Evolutionary conservation across 768 basidiomycete species (phyloP), one percentile per base, ranked within the genome.

Genomic region (Kwoniella sp.): DNA sequence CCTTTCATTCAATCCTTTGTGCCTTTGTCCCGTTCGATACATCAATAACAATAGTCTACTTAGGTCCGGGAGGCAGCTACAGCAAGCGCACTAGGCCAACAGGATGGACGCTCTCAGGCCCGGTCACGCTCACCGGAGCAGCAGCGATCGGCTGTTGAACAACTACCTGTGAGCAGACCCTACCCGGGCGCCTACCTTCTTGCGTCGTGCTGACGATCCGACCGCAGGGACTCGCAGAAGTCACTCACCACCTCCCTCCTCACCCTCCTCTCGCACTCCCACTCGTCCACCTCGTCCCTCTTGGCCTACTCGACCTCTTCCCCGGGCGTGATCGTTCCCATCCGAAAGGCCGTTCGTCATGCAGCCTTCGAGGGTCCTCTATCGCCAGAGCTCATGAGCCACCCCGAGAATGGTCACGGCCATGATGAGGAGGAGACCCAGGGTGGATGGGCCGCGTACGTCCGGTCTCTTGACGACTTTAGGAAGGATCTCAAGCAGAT

Each of bases 271-370:
- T 74, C 73, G 25, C 70, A 74, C 47, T 70, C 73, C 6, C 73
- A 74, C 51, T 63, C 73, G 6, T 71, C 73, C 12, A 70, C 73
- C 22, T 74, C 73, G 7, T 74, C 73, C 11, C 53, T 74, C 19
- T 60, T 74, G 39, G 73, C 73, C 44, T 74, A 74, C 43, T 67
- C 69, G 8, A 74, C 73, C 20, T 74, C 73, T 12, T 74, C 73
- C 0, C 69, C 73, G 10, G 73, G 73, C 17, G 69, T 74, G 15
- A 46, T 65, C 27, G 62, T 49, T 15, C 66, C 67, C 26, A 60
- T 74, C 27, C 67, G 73, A 19, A 57, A 64, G 38, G 51, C 65
- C 0, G 73, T 74, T 19, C 70, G 71, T 23, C 67, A 74, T 57
- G 70, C 73, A 6, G 70, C 62, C 0, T 74, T 74, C 51, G 73